Percentiles rank a stretch among this genome's conserved stretches.
phyloP scores from a whole-genome alignment of 23 red algal species.

The Agarophyton chilense region DNA sequence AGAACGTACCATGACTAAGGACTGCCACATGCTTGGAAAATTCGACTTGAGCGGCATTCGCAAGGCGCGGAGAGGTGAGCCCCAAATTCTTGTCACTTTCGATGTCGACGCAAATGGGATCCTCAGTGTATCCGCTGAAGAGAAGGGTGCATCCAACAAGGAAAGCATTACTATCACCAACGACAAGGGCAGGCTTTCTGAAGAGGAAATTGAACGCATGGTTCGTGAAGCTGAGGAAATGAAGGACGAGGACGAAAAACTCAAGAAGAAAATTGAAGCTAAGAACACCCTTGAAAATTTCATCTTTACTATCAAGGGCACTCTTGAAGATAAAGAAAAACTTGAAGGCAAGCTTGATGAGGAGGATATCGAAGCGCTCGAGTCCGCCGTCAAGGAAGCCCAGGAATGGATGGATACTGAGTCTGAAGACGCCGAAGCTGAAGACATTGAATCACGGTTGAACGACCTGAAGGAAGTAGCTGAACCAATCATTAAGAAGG shows the following conservation, averaged over 20 bases:
- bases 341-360: slow-evolving; percentile 80
- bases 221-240: slow-evolving; percentile 97
- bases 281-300: slow-evolving; percentile 91
- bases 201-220: slow-evolving; percentile 99
- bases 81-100: slow-evolving; percentile 97
- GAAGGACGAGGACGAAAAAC: slow-evolving; percentile 88
- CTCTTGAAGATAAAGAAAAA: slow-evolving; percentile 89
- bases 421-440: slow-evolving; percentile 77
- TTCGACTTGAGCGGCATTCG: slow-evolving; percentile 92
- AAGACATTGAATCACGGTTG: slow-evolving; percentile 83
- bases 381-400: slow-evolving; percentile 79
- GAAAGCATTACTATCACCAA: slow-evolving; percentile 94
- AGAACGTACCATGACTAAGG: slow-evolving; percentile 94
- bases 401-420: slow-evolving; percentile 91
- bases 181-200: slow-evolving; percentile 96
- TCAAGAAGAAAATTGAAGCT: slow-evolving; percentile 89
- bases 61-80: slow-evolving; percentile 88
- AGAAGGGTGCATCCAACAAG: slow-evolving; percentile 84
- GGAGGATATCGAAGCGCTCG: slow-evolving; percentile 83
- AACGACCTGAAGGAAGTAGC: slow-evolving; percentile 91
- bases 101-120: slow-evolving; percentile 95
- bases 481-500: slow-evolving; percentile 89
- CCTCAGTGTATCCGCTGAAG: slow-evolving; percentile 89
- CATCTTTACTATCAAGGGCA: slow-evolving; percentile 86
- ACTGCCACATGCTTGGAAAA: slow-evolving; percentile 96